These are phyloP conservation scores for Xylaria sp. DNA, from an alignment of 2,329 filamentous ascomycete species.

Conservation along the genomic window DNA sequence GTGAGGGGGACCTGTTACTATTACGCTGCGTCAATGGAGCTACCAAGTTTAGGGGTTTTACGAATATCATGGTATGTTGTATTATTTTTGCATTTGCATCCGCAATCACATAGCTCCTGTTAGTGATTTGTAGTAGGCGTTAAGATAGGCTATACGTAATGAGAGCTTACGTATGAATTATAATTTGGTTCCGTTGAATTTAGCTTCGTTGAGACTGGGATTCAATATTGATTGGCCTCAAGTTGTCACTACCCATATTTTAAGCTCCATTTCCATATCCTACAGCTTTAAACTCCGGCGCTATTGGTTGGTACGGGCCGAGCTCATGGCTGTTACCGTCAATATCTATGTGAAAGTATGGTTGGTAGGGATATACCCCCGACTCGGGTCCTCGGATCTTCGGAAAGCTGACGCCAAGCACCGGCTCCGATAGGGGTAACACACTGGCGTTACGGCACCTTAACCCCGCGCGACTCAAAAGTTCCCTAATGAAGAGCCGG, in stretches of 20 bases:
- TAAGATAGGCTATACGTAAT: too few species aligned
- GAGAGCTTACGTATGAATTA: too few species aligned
- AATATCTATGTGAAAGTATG: neutral
- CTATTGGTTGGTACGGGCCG: neutral
- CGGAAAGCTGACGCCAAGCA: neutral
- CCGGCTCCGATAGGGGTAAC: neutral
- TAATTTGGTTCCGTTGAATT: too few species aligned
- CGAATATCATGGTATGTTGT: too few species aligned
- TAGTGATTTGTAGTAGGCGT: too few species aligned
- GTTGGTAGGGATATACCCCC: neutral
- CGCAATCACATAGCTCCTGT: too few species aligned
- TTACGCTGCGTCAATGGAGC: too few species aligned
- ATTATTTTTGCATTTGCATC: too few species aligned
- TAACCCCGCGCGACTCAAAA: conserved; percentile 9
- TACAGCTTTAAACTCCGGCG: neutral
- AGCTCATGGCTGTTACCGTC: neutral
- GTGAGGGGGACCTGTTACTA: too few species aligned
- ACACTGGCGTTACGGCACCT: conserved; percentile 16
- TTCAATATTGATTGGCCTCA: neutral
- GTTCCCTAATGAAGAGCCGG: too few species aligned
- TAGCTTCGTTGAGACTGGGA: too few species aligned
- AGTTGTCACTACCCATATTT: neutral
- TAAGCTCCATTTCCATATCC: neutral
- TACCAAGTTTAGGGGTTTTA: too few species aligned
- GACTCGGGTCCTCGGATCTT: neutral